Evolutionary conservation across 352 stramenopile genomes (phyloP).

Genomic region (Globisporangium cederbergense): DNA sequence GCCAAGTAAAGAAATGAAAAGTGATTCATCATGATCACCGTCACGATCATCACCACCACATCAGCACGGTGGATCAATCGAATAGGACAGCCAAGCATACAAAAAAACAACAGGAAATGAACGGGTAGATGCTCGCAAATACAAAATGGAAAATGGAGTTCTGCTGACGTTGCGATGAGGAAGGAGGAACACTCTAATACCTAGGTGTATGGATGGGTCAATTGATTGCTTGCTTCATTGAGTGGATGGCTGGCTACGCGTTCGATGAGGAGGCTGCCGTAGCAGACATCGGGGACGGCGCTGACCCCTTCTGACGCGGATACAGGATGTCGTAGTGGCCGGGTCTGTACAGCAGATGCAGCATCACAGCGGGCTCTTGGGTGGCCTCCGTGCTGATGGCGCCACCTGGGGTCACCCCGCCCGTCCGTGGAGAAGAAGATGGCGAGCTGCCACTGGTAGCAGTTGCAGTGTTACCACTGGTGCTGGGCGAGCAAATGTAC

Average conservation of each 20-base stretch:
- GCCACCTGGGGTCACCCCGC: background rate
- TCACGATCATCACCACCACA: background rate
- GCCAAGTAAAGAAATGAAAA: slow-evolving; percentile 34
- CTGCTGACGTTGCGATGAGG: too few species aligned
- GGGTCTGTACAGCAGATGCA: slow-evolving; percentile 91
- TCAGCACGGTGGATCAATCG: background rate
- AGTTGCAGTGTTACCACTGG: background rate
- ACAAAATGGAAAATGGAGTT: slow-evolving; percentile 8
- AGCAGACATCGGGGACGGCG: background rate
- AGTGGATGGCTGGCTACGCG: background rate
- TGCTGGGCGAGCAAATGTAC: slow-evolving; percentile 51
- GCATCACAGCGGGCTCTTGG: slow-evolving; percentile 23
- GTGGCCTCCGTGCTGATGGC: slow-evolving; percentile 1
- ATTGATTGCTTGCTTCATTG: background rate
- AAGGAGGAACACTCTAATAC: background rate
- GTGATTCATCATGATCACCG: background rate
- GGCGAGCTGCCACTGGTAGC: background rate
- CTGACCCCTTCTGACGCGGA: slow-evolving; percentile 19
- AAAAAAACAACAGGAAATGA: background rate
- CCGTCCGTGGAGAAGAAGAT: slow-evolving; percentile 7
- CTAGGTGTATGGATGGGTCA: background rate
- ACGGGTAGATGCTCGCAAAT: background rate
- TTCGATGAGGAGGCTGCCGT: background rate
- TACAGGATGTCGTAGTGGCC: slow-evolving; percentile 97
- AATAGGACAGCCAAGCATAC: background rate